Conservation (phyloP, 495 filamentous ascomycete species). For the Jackrogersella minutella region DNA sequence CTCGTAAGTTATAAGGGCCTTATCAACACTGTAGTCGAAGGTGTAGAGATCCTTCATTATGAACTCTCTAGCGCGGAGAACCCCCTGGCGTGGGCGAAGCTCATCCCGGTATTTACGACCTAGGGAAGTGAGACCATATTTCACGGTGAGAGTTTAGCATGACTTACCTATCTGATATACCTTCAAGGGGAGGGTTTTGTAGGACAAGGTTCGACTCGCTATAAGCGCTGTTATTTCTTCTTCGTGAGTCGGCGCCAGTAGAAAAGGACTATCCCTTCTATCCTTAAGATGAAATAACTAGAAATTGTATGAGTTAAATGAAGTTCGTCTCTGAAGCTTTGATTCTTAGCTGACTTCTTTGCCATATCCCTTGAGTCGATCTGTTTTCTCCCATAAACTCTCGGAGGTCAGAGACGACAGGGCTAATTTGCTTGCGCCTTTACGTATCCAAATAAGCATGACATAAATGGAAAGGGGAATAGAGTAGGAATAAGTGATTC, state of each 20-base stretch:
- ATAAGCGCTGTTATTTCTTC: conserved; percentile 92
- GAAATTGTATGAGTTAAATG: background rate
- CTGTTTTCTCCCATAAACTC: conserved; percentile 74
- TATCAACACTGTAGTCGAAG: conserved; percentile 73
- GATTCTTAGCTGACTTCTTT: conserved; percentile 62
- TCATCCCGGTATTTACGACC: conserved; percentile 96
- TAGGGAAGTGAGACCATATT: conserved; percentile 43
- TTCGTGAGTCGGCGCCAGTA: conserved; percentile 94
- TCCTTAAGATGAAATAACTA: conserved; percentile 85
- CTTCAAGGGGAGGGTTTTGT: conserved; percentile 84
- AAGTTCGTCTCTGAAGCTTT: background rate
- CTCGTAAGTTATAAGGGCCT: conserved; percentile 79
- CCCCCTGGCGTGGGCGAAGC: conserved; percentile 82
- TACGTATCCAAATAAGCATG: background rate
- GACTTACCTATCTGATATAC: conserved; percentile 89
- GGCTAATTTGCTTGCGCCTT: conserved; percentile 86
- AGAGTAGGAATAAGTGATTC: conserved; percentile 25
- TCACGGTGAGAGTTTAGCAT: background rate
- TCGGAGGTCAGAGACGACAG: conserved; percentile 89
- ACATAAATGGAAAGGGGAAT: background rate
- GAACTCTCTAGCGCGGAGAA: conserved; percentile 92
- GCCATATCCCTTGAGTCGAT: conserved; percentile 62
- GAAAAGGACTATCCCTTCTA: conserved; percentile 74
- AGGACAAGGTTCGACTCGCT: conserved; percentile 75
- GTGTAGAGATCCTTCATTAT: conserved; percentile 99